Conservation (phyloP, 2,329 filamentous ascomycete genomes). For the Rhinocladiella similis region DNA sequence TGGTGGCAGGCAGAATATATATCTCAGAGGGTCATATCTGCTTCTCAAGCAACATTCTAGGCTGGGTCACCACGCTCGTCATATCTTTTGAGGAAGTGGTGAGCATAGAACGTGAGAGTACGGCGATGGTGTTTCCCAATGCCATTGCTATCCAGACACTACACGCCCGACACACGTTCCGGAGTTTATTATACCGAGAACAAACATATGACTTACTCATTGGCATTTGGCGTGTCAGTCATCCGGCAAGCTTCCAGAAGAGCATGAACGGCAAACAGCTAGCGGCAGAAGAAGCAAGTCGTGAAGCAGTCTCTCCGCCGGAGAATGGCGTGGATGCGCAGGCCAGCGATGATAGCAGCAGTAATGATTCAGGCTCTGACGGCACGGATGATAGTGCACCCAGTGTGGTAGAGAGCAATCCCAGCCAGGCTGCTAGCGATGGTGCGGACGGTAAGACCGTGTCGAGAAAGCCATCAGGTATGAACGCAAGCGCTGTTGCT, state of each 20-base stretch:
- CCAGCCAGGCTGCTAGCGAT: conserved; percentile 57
- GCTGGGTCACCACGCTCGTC: conserved; percentile 95
- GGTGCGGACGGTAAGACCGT: conserved; percentile 52
- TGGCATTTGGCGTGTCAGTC: conserved; percentile 96
- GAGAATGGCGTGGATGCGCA: conserved; percentile 51
- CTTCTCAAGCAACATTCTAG: conserved; percentile 98
- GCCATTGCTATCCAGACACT: conserved; percentile 95
- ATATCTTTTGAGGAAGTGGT: conserved; percentile 99
- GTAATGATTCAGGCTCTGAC: conserved; percentile 52
- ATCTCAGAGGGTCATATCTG: conserved; percentile 97
- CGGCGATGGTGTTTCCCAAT: conserved; percentile 93
- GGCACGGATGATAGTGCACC: conserved; percentile 56
- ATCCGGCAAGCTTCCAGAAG: conserved; percentile 82
- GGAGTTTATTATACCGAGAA: conserved; percentile 90
- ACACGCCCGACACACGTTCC: conserved; percentile 93
- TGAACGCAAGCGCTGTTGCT: conserved; percentile 34
- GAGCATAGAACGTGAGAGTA: conserved; percentile 94
- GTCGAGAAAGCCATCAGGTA: conserved; percentile 70
- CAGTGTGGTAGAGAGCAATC: conserved; percentile 58
- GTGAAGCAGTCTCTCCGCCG: conserved; percentile 81
- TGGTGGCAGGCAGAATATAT: conserved; percentile 89
- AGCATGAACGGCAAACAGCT: conserved; percentile 79
- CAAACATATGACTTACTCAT: conserved; percentile 96
- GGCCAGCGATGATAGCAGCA: conserved; percentile 66
- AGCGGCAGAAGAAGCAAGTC: conserved; percentile 76